A percentile compares a stretch with the other conserved stretches of the same genome.
phyloP scores from a whole-genome alignment of 768 basidiomycete genomes.

The Sarcodon aspratus region DNA sequence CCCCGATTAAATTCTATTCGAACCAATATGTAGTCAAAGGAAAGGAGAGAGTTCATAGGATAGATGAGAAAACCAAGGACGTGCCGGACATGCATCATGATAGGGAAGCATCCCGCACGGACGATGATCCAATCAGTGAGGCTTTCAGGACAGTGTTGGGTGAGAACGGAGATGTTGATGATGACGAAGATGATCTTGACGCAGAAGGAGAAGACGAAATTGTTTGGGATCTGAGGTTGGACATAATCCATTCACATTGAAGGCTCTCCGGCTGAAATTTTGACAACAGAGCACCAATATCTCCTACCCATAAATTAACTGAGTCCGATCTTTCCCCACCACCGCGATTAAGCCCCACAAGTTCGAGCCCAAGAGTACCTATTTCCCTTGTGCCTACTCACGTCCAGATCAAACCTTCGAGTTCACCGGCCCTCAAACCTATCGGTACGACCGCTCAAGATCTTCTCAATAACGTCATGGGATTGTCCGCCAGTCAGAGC shows the following conservation, averaged over 20 bases:
- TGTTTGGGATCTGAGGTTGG: slow-evolving; percentile 60
- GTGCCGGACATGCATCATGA: background rate
- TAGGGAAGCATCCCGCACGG: slow-evolving; percentile 13
- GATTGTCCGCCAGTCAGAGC: slow-evolving; percentile 15
- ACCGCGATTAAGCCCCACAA: slow-evolving; percentile 1
- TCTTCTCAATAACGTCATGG: slow-evolving; percentile 45
- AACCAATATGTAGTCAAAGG: slow-evolving; percentile 7
- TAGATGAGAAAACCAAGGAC: background rate
- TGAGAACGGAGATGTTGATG: slow-evolving; percentile 27
- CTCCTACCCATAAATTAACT: slow-evolving; percentile 7
- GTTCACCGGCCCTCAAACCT: slow-evolving; percentile 9
- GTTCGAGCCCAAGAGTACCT: slow-evolving; percentile 2
- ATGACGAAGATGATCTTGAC: slow-evolving; percentile 30
- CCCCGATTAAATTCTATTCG: slow-evolving; percentile 10
- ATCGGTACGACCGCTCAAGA: slow-evolving; percentile 53
- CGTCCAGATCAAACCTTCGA: slow-evolving; percentile 10
- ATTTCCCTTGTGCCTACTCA: slow-evolving; percentile 11
- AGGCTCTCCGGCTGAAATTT: background rate
- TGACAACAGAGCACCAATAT: slow-evolving; percentile 8
- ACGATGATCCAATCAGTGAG: slow-evolving; percentile 72
- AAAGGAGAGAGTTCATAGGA: background rate
- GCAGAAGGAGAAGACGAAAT: slow-evolving; percentile 57
- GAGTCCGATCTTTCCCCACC: background rate
- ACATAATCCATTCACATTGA: slow-evolving; percentile 3
- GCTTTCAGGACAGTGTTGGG: slow-evolving; percentile 44